Conservation (phyloP, 495 filamentous ascomycete genomes). For the Penicillium waksmanii region DNA sequence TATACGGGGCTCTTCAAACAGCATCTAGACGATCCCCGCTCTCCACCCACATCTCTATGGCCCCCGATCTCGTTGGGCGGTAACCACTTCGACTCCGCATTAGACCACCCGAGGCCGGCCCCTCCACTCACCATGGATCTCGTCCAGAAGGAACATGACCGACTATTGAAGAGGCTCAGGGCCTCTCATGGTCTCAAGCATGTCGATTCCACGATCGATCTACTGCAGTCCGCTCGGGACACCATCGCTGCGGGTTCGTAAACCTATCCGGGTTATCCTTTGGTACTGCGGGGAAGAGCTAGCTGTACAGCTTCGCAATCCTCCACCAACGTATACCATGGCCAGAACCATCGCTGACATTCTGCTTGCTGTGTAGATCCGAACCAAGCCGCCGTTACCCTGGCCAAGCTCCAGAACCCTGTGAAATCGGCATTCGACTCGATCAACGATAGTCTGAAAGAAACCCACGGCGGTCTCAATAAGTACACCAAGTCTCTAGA, state of each 20-base stretch:
- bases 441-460: conserved; percentile 78
- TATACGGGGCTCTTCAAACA: neutral
- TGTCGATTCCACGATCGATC: conserved; percentile 79
- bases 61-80: conserved; percentile 25
- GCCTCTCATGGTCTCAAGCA: conserved; percentile 69
- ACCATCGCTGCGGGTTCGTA: conserved; percentile 65
- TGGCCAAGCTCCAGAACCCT: conserved; percentile 84
- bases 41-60: conserved; percentile 15
- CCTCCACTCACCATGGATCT: conserved; percentile 59
- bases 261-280: conserved; percentile 8
- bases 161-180: conserved; percentile 69
- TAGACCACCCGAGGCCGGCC: conserved; percentile 7
- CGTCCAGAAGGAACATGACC: conserved; percentile 73
- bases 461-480: conserved; percentile 74
- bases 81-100: conserved; percentile 33
- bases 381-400: conserved; percentile 64
- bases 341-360: conserved; percentile 14
- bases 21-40: conserved; percentile 3
- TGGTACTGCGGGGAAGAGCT: neutral
- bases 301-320: neutral
- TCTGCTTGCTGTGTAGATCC: conserved; percentile 56
- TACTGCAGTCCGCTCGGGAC: conserved; percentile 72
- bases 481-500: conserved; percentile 82
- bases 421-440: conserved; percentile 76
- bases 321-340: neutral